Percentiles rank a stretch among this genome's conserved stretches.
phyloP scores from a whole-genome alignment of 1,139 yeast genomes.

The Hemisphaericaspora lyxosophila region DNA sequence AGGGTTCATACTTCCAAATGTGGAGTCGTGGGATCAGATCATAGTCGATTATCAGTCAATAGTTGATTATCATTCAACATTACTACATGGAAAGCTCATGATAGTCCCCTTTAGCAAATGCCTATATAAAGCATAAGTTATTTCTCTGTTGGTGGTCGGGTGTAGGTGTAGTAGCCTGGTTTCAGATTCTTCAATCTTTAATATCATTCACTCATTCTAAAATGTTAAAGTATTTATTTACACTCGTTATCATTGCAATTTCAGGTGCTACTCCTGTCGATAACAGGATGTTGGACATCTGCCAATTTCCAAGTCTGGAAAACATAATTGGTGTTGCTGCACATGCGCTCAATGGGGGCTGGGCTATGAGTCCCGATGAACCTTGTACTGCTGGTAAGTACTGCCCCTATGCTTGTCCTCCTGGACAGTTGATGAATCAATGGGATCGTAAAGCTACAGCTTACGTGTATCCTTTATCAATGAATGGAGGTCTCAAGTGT shows the following conservation, averaged over 20 bases:
- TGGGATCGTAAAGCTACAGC: slow-evolving; percentile 65
- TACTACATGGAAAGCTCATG: too few species aligned
- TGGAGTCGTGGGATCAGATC: too few species aligned
- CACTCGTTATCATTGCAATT: not conserved
- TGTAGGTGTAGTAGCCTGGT: too few species aligned
- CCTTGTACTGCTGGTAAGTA: slow-evolving; percentile 69
- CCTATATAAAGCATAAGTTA: too few species aligned
- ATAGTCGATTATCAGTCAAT: too few species aligned
- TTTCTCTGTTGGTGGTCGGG: too few species aligned
- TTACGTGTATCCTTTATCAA: slow-evolving; percentile 68
- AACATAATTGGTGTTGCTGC: slow-evolving; percentile 71
- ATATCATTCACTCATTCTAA: not conserved
- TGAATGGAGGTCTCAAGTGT: slow-evolving; percentile 81
- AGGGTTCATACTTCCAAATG: too few species aligned
- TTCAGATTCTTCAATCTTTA: too few species aligned
- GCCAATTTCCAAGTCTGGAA: slow-evolving; percentile 63
- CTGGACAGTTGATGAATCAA: slow-evolving; percentile 79
- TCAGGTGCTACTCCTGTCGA: slow-evolving; percentile 6
- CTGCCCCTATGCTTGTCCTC: slow-evolving; percentile 89
- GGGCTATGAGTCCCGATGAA: slow-evolving; percentile 86
- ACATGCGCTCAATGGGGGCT: slow-evolving; percentile 64
- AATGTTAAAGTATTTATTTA: not conserved
- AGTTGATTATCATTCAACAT: too few species aligned
- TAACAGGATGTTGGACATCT: slow-evolving; percentile 35
- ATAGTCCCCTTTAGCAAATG: too few species aligned